A percentile compares a stretch with the other conserved stretches of the same genome.
Conservation (phyloP, 2,329 filamentous ascomycete genomes). For the Orbilia ellipsospora region DNA sequence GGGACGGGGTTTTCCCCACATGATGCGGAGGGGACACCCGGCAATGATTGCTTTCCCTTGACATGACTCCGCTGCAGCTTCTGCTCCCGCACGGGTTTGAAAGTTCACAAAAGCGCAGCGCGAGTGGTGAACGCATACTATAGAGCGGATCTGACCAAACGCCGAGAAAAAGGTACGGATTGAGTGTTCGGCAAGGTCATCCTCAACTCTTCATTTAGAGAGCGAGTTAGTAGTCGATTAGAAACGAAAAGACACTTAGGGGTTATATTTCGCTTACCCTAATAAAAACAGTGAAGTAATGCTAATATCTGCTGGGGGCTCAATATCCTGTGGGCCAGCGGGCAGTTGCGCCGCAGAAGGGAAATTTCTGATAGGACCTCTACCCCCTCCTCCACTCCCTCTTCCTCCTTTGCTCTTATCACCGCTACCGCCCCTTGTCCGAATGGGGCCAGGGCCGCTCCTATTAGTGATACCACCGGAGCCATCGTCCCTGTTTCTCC, state of each 20-base stretch:
- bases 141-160: constrained; percentile 88
- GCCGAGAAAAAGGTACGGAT: constrained; percentile 89
- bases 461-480: constrained; percentile 58
- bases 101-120: constrained; percentile 98
- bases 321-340: constrained; percentile 83
- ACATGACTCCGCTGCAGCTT: constrained; percentile 83
- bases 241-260: background rate
- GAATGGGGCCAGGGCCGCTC: constrained; percentile 61
- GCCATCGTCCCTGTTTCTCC: constrained; percentile 60
- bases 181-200: constrained; percentile 92
- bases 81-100: constrained; percentile 82
- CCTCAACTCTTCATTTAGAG: constrained; percentile 72
- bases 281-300: constrained; percentile 95
- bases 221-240: background rate
- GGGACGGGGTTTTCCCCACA: constrained; percentile 92
- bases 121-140: constrained; percentile 95
- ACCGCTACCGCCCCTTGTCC: constrained; percentile 59
- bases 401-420: constrained; percentile 63
- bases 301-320: constrained; percentile 82
- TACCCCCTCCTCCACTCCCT: constrained; percentile 62
- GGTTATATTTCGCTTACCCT: constrained; percentile 65
- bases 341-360: constrained; percentile 78
- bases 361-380: constrained; percentile 69
- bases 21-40: constrained; percentile 87
- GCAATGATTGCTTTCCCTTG: constrained; percentile 90